Evolutionary conservation across 2,329 filamentous ascomycete species (phyloP).

Genomic region (Delphinella strobiligena): DNA sequence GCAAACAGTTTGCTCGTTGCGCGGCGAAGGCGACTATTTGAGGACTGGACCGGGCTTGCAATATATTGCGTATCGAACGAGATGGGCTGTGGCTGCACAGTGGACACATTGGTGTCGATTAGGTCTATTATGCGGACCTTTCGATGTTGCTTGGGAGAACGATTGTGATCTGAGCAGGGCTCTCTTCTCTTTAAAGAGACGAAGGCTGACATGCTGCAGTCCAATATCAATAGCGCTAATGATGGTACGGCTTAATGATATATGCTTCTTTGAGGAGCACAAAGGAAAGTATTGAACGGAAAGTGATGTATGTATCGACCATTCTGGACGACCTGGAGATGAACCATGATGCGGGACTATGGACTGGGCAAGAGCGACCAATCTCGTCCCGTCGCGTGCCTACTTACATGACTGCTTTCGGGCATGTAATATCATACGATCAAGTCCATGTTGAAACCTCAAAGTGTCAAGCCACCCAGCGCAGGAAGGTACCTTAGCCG

Average conservation of each 20-base stretch:
- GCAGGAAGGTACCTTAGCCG: not conserved
- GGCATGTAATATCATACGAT: no score
- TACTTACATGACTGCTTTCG: no score
- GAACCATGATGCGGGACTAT: no score
- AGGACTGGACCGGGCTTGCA: not conserved
- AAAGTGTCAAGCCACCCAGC: no score
- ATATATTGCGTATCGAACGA: not conserved
- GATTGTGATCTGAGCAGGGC: not conserved
- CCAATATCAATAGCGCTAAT: not conserved
- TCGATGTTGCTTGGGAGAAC: not conserved
- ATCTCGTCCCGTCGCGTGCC: no score
- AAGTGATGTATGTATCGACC: no score
- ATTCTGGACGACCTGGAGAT: no score
- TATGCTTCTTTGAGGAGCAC: not conserved
- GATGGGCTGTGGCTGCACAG: not conserved
- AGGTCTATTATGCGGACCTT: not conserved
- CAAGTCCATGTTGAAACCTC: no score
- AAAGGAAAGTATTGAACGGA: no score
- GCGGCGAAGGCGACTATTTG: not conserved
- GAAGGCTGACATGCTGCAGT: not conserved
- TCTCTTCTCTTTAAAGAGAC: not conserved
- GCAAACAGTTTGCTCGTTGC: slow-evolving; percentile 1
- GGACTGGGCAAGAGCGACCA: no score
- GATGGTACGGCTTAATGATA: not conserved
- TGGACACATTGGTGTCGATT: not conserved